phyloP scores from a whole-genome alignment of 495 filamentous ascomycete species.

The Clavariopsis aquatica region DNA sequence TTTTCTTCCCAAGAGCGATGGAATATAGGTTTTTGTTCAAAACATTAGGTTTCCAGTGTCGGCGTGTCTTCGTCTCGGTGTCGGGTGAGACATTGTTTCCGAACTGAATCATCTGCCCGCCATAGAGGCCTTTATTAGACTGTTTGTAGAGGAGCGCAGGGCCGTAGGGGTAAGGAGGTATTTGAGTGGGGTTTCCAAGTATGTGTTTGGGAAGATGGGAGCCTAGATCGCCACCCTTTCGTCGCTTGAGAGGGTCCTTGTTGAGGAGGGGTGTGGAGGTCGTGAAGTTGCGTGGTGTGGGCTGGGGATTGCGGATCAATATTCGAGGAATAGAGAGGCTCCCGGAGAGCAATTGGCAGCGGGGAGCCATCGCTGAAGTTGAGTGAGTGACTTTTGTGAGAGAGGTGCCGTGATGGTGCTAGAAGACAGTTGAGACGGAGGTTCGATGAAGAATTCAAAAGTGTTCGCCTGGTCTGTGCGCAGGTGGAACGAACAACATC shows the following conservation, averaged over 20 bases:
- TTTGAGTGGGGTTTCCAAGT: slow-evolving; percentile 23
- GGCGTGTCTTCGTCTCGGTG: slow-evolving; percentile 79
- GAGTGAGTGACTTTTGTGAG: background rate
- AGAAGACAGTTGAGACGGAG: background rate
- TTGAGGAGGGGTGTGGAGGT: slow-evolving; percentile 10
- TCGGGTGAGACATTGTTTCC: slow-evolving; percentile 84
- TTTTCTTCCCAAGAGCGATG: slow-evolving; percentile 60
- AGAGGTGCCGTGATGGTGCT: background rate
- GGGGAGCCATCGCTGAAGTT: slow-evolving; percentile 4
- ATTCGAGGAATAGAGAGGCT: background rate
- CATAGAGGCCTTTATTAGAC: slow-evolving; percentile 84
- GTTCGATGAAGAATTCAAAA: slow-evolving; percentile 17
- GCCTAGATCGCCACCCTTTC: slow-evolving; percentile 18
- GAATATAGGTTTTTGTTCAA: slow-evolving; percentile 74
- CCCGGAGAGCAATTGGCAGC: slow-evolving; percentile 23
- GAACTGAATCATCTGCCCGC: slow-evolving; percentile 72
- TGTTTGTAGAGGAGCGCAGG: slow-evolving; percentile 74
- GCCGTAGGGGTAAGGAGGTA: slow-evolving; percentile 85
- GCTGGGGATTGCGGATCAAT: background rate
- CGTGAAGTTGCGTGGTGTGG: slow-evolving; percentile 15
- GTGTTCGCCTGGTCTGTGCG: background rate
- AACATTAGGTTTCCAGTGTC: slow-evolving; percentile 86
- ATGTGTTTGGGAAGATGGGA: slow-evolving; percentile 31
- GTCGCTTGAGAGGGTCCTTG: slow-evolving; percentile 1
- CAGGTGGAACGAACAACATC: background rate